These are phyloP conservation scores for Cymbidium sinense DNA, from an alignment of 106 monocot genomes.

Conservation along the genomic window DNA sequence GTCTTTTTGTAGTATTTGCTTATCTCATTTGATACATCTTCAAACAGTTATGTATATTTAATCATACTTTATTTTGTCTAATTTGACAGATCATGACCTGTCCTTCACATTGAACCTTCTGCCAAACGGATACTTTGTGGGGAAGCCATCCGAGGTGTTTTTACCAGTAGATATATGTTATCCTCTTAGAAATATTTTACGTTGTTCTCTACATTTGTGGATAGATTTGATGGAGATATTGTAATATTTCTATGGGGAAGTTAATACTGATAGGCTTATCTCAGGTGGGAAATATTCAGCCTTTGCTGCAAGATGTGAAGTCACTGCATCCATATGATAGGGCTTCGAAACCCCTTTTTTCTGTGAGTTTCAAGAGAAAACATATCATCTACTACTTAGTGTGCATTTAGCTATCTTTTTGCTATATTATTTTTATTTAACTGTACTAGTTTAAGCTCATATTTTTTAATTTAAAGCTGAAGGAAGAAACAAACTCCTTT, in stretches of 20 bases:
- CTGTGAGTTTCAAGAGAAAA: constrained; percentile 42
- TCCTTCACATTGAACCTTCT: constrained; percentile 65
- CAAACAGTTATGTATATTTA: not conserved
- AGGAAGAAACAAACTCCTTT: not conserved
- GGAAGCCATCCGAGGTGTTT: constrained; percentile 52
- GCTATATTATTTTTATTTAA: not conserved
- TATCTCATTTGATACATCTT: not conserved
- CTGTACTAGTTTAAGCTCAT: not conserved
- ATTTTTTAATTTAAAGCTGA: not conserved
- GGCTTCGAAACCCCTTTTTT: constrained; percentile 47
- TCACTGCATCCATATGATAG: constrained; percentile 67
- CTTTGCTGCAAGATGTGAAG: constrained; percentile 41
- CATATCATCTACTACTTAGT: not conserved
- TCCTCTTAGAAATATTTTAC: not conserved
- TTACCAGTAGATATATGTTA: constrained; percentile 3
- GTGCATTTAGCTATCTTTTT: not conserved
- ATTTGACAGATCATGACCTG: constrained; percentile 48
- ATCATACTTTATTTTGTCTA: not conserved
- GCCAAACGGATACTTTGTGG: constrained; percentile 46
- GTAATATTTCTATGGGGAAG: not conserved
- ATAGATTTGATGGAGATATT: constrained; percentile 1
- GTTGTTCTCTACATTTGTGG: not conserved
- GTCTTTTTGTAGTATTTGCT: not conserved
- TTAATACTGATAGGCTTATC: constrained; percentile 6
- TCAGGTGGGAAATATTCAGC: constrained; percentile 33